Base-by-base conservation (phyloP, 2,329 filamentous ascomycete genomes). In the Sarocladium strictum region DNA sequence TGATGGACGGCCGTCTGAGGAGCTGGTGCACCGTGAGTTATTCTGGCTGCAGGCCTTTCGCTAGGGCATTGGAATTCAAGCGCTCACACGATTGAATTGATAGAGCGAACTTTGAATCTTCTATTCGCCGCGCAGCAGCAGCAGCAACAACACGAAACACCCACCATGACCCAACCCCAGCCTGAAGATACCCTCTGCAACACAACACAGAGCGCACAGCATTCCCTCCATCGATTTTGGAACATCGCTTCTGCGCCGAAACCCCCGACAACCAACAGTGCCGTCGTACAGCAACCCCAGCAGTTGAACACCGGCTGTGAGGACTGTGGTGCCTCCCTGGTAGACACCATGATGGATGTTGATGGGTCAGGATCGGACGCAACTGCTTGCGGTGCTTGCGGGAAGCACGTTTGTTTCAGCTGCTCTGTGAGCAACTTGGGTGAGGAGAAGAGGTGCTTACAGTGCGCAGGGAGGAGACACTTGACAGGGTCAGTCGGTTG, bases 201-300 rank as follows among this genome's bases (percentile, higher is more conserved):
- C 54, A n/a, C 38, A 33, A 19, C 45, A 35, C 56, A 15, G 9
- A 27, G 47, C 19, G 55, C 15, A 57, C 81, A 85, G 63, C 70
- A 73, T 3, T 83, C 78, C 0, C 70, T 86, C 0, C 81, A 85
- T 64, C 78, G 71, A 38, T 86, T 85, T 68, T 86, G 81, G 81
- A 74, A 75, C n/a, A 72, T 85, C 14, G 74, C 71, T 1, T 69
- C 71, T 0, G 64, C 69, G 0, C 64, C 74, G 4, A 58, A 61
- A 12, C 51, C 66, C 0, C 62, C 63, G 2, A 56, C 59, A 1
- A 61, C 69, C 0, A 47, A 33, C 47, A 51, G 10, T 33, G 38
- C 60, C 15, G 45, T 54, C 0, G 62, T 29, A 3, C 29, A 35
- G n/a, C 26, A n/a, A n/a, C n/a, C 12, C 3, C 23, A 51, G n/a